These are phyloP conservation scores for Mycena floridula DNA, from an alignment of 768 basidiomycete genomes.

Conservation along the genomic window DNA sequence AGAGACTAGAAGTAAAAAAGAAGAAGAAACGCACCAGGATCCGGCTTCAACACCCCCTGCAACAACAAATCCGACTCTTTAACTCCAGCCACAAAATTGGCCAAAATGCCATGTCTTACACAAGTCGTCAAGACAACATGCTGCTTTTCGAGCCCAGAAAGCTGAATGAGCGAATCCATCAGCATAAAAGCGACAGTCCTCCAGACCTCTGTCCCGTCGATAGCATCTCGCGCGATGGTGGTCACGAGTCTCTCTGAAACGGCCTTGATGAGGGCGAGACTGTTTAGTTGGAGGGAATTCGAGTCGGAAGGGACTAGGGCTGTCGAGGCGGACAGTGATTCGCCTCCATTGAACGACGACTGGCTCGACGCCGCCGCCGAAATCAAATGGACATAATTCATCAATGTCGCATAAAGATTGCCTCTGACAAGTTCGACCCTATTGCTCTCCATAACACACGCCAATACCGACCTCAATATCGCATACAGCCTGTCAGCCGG, in stretches of 20 bases:
- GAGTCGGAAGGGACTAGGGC: conserved; percentile 20
- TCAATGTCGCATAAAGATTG: conserved; percentile 87
- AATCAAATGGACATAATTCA: conserved; percentile 86
- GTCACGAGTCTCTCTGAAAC: conserved; percentile 68
- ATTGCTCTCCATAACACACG: conserved; percentile 70
- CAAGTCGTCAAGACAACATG: conserved; percentile 53
- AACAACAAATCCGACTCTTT: conserved; percentile 78
- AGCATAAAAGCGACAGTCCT: conserved; percentile 92
- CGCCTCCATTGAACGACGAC: conserved; percentile 1
- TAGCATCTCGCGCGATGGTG: conserved; percentile 81
- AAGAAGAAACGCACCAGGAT: conserved; percentile 61
- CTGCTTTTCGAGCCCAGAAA: conserved; percentile 67
- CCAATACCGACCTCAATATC: conserved; percentile 68
- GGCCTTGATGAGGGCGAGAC: conserved; percentile 59
- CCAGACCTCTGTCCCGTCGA: conserved; percentile 95
- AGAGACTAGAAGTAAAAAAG: not conserved
- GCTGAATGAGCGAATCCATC: conserved; percentile 71
- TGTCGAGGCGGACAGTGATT: conserved; percentile 35
- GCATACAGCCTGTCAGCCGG: conserved; percentile 76
- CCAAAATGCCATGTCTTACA: conserved; percentile 68
- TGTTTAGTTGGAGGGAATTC: conserved; percentile 46
- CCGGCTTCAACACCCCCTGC: conserved; percentile 75
- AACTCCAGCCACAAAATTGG: conserved; percentile 76
- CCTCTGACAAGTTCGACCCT: conserved; percentile 84
- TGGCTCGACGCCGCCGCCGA: conserved; percentile 12